Base-by-base conservation (phyloP, 352 stramenopile genomes). In the Globisporangium solare region DNA sequence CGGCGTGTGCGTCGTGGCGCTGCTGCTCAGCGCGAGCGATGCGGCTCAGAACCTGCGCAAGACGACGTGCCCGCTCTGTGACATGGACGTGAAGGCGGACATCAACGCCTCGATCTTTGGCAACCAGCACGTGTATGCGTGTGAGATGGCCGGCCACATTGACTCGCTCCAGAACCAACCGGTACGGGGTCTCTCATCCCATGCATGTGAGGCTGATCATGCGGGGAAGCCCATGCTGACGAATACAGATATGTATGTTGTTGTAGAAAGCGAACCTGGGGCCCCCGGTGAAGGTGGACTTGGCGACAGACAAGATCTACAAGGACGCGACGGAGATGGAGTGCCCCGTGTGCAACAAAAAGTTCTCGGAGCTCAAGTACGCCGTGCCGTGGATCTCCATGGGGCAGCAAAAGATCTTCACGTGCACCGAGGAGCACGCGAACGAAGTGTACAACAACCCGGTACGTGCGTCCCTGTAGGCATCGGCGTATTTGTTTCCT, bases 71-170 rank as follows among this genome's bases (percentile, higher is more conserved):
- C 68, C 68, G 48, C 54, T 76, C 20, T 76, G 68, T 58, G 68
- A 73, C 48, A 76, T 76, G 68, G 68, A 76, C 51, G 57, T 79
- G 10, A 63, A 66, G 8, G 53, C 67, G 39, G 22, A 66, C 48
- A 83, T 88, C 57, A 86, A 89, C 52, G 77, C 77, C 58, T 67
- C 73, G 43, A 81, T 94, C 32, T 61, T 84, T 31, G 81, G 83
- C 54, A 74, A 83, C 60, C 83, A 94, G 67, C 67, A 68, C 55
- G 60, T 94, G 20, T 94, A 88, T 69, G 81, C 83, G 20, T 94
- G 83, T 53, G 83, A 90, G 61, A 94, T 94, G 83, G 83, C 83
- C 0, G 79, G 79, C 31, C 79, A 88, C 69, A 76, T 94, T 45
- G 79, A 94, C 63, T 70, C 74, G 51, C 74, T 94, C 59, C 73